phyloP scores from a whole-genome alignment of 805 yeast species.

The Candida gorgasii region DNA sequence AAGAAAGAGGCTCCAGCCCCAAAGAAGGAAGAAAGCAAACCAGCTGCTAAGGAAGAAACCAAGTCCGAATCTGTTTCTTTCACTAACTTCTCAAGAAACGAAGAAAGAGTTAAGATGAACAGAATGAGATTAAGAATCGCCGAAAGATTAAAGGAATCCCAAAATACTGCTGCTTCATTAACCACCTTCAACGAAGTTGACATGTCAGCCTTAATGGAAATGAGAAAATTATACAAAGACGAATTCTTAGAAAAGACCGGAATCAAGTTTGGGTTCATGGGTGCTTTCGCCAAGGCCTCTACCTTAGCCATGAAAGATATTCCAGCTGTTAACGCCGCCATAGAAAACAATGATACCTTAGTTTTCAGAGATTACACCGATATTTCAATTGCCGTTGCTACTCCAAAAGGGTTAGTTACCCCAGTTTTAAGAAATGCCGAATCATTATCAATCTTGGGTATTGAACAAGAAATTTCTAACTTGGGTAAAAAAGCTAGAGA shows the following conservation, averaged over 20 bases:
- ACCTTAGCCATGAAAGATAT: constrained; percentile 90
- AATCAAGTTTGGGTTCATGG: constrained; percentile 97
- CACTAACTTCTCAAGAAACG: constrained; percentile 71
- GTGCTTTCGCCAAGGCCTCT: constrained; percentile 93
- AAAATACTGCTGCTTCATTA: constrained; percentile 96
- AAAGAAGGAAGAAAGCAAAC: constrained; percentile 23
- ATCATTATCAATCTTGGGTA: constrained; percentile 80
- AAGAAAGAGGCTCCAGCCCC: constrained; percentile 31
- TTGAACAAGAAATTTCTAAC: constrained; percentile 80
- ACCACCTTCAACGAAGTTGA: constrained; percentile 98
- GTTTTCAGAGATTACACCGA: constrained; percentile 96
- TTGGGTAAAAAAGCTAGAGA: constrained; percentile 95
- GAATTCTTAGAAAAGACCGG: constrained; percentile 93
- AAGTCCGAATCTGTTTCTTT: constrained; percentile 26
- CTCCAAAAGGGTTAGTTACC: constrained; percentile 98
- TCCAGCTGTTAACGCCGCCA: constrained; percentile 94
- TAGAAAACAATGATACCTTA: constrained; percentile 88
- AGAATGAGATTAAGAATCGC: constrained; percentile 99
- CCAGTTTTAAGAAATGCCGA: constrained; percentile 98
- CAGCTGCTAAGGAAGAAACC: constrained; percentile 15
- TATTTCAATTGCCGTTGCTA: constrained; percentile 95
- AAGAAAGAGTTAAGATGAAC: constrained; percentile 95
- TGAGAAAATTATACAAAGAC: constrained; percentile 96
- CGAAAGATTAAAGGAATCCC: constrained; percentile 98
- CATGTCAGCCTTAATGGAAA: constrained; percentile 86